Evolutionary conservation across 495 filamentous ascomycete species (phyloP).

Genomic region (Penicillium herquei): DNA sequence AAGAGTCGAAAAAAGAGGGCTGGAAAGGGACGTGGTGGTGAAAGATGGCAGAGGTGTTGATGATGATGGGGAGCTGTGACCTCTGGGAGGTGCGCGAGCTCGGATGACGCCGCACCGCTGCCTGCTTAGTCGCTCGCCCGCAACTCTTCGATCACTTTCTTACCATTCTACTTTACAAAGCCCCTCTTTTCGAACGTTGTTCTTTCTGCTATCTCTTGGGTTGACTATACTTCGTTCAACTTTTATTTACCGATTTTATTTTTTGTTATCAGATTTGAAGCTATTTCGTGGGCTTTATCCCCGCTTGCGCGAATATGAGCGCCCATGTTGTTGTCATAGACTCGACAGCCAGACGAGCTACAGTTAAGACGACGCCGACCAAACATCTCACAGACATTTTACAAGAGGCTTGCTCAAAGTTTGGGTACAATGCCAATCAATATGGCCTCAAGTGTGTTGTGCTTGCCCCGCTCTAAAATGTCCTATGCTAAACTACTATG

Average conservation of each 20-base stretch:
- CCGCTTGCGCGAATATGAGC: conserved; percentile 56
- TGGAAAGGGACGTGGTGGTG: conserved; percentile 18
- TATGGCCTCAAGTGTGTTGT: conserved; percentile 74
- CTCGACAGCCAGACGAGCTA: conserved; percentile 65
- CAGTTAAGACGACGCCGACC: conserved; percentile 78
- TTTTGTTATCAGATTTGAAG: too few species aligned
- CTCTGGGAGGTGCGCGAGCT: conserved; percentile 26
- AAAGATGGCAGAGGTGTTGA: conserved; percentile 30
- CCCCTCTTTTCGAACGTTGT: background rate
- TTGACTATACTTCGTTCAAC: background rate
- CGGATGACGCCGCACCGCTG: conserved; percentile 47
- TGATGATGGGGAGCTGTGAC: conserved; percentile 32
- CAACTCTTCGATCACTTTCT: conserved; percentile 30
- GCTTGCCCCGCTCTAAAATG: background rate
- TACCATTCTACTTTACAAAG: conserved; percentile 8
- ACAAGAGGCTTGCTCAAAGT: conserved; percentile 79
- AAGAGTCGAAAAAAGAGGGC: conserved; percentile 5
- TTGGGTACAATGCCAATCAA: conserved; percentile 66
- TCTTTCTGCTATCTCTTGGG: background rate
- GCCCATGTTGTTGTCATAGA: conserved; percentile 88
- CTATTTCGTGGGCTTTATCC: background rate
- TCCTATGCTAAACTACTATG: conserved; percentile 14
- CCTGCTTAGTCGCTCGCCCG: conserved; percentile 27
- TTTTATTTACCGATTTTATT: too few species aligned
- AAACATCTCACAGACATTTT: conserved; percentile 80